Base-by-base conservation (phyloP, 768 basidiomycete species). In the Tephrocybe sp. region DNA sequence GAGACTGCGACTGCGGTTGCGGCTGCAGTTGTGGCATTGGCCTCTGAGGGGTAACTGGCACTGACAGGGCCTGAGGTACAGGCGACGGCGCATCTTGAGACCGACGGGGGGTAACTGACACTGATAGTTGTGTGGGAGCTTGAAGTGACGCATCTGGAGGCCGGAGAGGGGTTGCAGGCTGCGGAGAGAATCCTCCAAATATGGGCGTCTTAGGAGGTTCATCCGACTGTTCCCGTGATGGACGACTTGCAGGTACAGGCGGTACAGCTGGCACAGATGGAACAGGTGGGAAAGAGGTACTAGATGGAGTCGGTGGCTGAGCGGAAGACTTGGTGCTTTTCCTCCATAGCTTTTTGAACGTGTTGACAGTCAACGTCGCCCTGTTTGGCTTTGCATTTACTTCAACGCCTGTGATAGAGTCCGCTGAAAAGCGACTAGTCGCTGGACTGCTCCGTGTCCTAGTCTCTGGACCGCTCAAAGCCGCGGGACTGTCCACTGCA, bases 271-370 rank as follows among this genome's bases (percentile, higher is more conserved):
- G 68, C 52, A 70, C 72, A 17, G 70, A 62, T 11, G 72, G 60
- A 31, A 66, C 65, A 33, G 68, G 61, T 9, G 65, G 30, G 45
- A 60, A 54, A 10, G 61, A 51, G 9, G 64, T 39, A 22, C 42
- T 49, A n/a, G 60, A 56, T 13, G 68, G 80, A 73, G 39, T 76
- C 62, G 66, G 78, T 75, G 44, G 74, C 74, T 60, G 78, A 77
- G 59, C 52, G 52, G 75, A 63, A 20, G 68, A 62, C 56, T 77
- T 80, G 48, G 76, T 82, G 58, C 84, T 87, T 76, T 79, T 88
- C 59, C 87, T 80, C 89, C 90, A 92, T 17, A 92, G 63, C 54
- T 80, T 85, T 66, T 80, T 85, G 61, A 92, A 78, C 52, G 77
- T 78, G 66, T 83, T 89, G 45, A 89, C 85, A 23, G 82, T 82